A percentile compares a stretch with the other conserved stretches of the same genome.
These are phyloP conservation scores for Penicillium janthinellum DNA, from an alignment of 2,329 filamentous ascomycete genomes.

Conservation along the genomic window DNA sequence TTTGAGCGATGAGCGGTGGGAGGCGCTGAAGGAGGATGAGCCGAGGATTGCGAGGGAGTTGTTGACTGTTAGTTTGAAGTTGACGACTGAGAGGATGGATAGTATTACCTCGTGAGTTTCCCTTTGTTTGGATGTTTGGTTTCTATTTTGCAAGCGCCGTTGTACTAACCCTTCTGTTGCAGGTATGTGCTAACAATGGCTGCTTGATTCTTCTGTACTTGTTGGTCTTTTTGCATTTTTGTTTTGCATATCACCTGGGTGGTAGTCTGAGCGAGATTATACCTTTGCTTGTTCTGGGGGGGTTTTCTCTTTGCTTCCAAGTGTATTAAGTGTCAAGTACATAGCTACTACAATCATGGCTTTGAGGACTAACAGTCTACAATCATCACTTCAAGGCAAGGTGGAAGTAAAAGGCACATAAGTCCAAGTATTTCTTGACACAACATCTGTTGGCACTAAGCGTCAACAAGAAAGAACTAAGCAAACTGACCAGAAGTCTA, in stretches of 20 bases:
- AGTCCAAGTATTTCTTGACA: neutral
- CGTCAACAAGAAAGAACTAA: neutral
- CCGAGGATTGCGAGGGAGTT: conserved; percentile 81
- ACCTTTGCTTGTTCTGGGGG: neutral
- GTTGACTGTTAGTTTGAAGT: conserved; percentile 81
- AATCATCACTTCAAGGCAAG: neutral
- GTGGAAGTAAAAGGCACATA: neutral
- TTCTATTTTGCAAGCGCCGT: neutral
- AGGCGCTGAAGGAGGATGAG: conserved; percentile 69
- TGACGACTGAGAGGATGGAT: conserved; percentile 92
- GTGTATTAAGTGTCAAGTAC: neutral
- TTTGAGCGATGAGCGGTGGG: conserved; percentile 72
- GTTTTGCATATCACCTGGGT: conserved; percentile 1
- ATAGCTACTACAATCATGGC: neutral
- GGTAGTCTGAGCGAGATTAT: conserved; percentile 9
- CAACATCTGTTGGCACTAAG: neutral
- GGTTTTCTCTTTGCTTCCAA: neutral
- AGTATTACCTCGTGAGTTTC: conserved; percentile 61
- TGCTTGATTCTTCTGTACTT: conserved; percentile 23
- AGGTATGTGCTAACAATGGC: conserved; percentile 40
- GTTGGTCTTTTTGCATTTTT: neutral
- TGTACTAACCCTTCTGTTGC: conserved; percentile 7
- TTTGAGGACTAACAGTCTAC: neutral
- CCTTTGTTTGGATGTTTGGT: neutral
- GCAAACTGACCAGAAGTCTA: neutral